A percentile compares a stretch with the other conserved stretches of the same genome.
Conservation (phyloP, 1,284 basidiomycete species). For the Cystobasidium pallidum region DNA sequence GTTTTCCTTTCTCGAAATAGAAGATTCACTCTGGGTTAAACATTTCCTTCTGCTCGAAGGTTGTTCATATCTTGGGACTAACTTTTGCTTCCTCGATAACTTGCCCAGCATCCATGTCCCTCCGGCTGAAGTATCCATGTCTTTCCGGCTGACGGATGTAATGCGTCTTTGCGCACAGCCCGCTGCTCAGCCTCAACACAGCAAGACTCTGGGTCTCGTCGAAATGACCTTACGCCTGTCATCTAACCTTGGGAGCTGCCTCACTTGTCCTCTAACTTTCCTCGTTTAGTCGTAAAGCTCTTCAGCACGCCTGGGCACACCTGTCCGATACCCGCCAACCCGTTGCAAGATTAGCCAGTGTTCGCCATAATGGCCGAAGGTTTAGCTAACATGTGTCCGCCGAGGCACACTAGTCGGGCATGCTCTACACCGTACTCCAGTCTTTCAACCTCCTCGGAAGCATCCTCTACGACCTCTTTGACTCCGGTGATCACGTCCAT, state of each 20-base stretch:
- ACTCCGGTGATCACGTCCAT: constrained; percentile 15
- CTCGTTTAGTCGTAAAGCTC: too few relatives aligned
- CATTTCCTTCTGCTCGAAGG: neutral
- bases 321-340: too few relatives aligned
- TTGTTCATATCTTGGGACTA: too few relatives aligned
- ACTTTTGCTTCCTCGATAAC: neutral
- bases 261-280: too few relatives aligned
- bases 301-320: too few relatives aligned
- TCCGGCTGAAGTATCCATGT: too few relatives aligned
- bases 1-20: constrained; percentile 29
- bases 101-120: too few relatives aligned
- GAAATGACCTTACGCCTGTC: neutral
- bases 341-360: too few relatives aligned
- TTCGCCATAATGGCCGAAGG: constrained; percentile 3
- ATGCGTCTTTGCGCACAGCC: neutral
- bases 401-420: neutral
- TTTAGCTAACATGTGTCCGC: neutral
- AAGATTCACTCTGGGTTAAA: constrained; percentile 32
- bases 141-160: neutral
- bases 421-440: neutral
- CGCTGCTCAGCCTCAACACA: neutral
- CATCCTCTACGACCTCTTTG: constrained; percentile 8
- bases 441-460: neutral
- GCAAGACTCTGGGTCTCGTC: neutral
- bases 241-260: too few relatives aligned